Conservation (phyloP, 2,329 filamentous ascomycete genomes). For the Coniochaeta sp. region DNA sequence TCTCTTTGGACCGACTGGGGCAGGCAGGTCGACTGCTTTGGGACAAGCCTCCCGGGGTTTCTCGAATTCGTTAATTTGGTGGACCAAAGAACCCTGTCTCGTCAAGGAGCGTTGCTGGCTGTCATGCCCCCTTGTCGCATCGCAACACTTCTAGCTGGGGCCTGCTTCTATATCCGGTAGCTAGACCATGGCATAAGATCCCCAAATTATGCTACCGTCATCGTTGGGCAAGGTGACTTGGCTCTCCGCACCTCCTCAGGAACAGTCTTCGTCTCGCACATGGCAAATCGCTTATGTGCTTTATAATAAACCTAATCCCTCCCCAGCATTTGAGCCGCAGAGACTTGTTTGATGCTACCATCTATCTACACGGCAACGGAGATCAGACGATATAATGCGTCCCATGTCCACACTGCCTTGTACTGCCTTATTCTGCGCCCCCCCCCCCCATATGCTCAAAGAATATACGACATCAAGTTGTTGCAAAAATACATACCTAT, state of each 20-base stretch:
- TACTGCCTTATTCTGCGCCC: conserved; percentile 1
- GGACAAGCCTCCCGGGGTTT: conserved; percentile 20
- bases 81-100: conserved; percentile 22
- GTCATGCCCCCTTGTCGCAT: conserved; percentile 30
- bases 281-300: conserved; percentile 35
- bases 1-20: conserved; percentile 18
- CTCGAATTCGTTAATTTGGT: conserved; percentile 24
- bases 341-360: conserved; percentile 16
- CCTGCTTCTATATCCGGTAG: conserved; percentile 46
- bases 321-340: conserved; percentile 22
- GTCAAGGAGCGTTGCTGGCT: conserved; percentile 18
- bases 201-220: conserved; percentile 51
- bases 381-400: conserved; percentile 42
- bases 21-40: conserved; percentile 18
- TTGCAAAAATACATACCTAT: background rate
- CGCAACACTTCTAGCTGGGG: conserved; percentile 29
- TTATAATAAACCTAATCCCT: conserved; percentile 20
- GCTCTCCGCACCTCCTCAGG: conserved; percentile 34
- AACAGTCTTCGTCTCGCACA: conserved; percentile 41
- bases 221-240: conserved; percentile 36
- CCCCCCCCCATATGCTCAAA: conserved; percentile 1
- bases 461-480: background rate
- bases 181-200: conserved; percentile 49
- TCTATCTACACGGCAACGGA: conserved; percentile 24
- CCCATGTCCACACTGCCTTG: conserved; percentile 23